These are phyloP conservation scores for Monosporascus sp. DNA, from an alignment of 2,329 filamentous ascomycete species.

Conservation along the genomic window DNA sequence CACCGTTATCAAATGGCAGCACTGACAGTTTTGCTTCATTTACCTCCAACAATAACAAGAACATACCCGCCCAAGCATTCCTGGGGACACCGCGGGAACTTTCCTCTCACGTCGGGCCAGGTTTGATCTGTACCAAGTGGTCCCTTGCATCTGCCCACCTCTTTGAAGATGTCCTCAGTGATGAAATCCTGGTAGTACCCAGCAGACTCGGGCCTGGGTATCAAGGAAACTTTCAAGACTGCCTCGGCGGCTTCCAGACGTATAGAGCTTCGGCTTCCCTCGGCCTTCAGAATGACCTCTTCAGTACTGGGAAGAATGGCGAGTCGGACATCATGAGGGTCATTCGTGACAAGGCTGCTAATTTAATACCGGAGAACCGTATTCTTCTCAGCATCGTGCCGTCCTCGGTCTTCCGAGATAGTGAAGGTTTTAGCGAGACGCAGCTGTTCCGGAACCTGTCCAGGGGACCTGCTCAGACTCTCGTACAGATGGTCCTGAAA, in stretches of 20 bases:
- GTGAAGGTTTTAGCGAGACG: constrained; percentile 72
- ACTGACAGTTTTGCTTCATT: constrained; percentile 68
- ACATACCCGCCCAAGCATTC: constrained; percentile 79
- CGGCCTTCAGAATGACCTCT: constrained; percentile 83
- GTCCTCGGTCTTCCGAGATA: constrained; percentile 71
- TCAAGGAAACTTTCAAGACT: constrained; percentile 94
- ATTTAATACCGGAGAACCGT: constrained; percentile 72
- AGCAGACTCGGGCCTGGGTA: constrained; percentile 86
- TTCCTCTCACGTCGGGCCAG: constrained; percentile 67
- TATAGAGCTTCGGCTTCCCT: constrained; percentile 89
- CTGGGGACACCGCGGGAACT: constrained; percentile 88
- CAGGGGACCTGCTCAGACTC: constrained; percentile 59
- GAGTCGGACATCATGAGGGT: constrained; percentile 86
- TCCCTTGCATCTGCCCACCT: constrained; percentile 86
- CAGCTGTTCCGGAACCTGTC: constrained; percentile 73
- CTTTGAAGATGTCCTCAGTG: constrained; percentile 80
- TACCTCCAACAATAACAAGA: constrained; percentile 50
- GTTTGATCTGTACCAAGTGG: constrained; percentile 73
- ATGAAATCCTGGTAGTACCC: constrained; percentile 88
- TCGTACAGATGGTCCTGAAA: constrained; percentile 65
- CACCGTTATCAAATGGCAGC: constrained; percentile 57
- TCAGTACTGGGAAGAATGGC: constrained; percentile 85
- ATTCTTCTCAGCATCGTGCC: constrained; percentile 81
- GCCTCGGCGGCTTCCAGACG: constrained; percentile 90
- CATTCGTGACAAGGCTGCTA: constrained; percentile 78